Evolutionary conservation across 257 asterid genomes (phyloP).

Genomic region (Apocynum venetum): DNA sequence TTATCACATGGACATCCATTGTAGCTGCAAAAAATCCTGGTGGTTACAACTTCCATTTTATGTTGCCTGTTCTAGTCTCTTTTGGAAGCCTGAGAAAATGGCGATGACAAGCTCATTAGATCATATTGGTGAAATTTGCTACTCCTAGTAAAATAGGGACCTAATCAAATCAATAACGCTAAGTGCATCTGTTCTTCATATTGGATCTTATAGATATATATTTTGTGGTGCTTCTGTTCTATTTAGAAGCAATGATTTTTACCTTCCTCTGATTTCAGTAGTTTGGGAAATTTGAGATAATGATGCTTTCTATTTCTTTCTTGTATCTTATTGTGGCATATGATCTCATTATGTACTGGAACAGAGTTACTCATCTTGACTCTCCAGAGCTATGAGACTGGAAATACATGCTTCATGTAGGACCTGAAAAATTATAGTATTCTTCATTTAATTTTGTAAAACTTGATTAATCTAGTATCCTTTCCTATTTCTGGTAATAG

Average conservation of each 20-base stretch:
- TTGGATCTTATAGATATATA: background rate
- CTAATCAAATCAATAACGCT: background rate
- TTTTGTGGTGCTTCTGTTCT: too few species aligned
- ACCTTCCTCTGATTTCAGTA: background rate
- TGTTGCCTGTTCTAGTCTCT: background rate
- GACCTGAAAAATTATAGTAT: background rate
- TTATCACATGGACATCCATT: constrained; percentile 89
- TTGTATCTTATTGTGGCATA: background rate
- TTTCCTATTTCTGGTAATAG: background rate
- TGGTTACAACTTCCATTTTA: background rate
- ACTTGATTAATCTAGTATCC: background rate
- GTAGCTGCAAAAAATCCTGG: constrained; percentile 93
- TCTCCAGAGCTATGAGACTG: background rate
- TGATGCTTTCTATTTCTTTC: background rate
- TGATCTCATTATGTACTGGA: background rate
- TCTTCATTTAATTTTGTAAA: background rate
- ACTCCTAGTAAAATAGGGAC: background rate
- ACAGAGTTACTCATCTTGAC: background rate
- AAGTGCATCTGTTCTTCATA: background rate
- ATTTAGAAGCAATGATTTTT: background rate
- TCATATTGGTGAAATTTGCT: background rate
- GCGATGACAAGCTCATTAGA: background rate
- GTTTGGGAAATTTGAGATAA: background rate
- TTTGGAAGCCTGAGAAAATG: background rate
- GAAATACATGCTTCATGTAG: background rate